Evolutionary conservation across 768 basidiomycete genomes (phyloP).

Genomic region (Rhodotorula taiwanensis): DNA sequence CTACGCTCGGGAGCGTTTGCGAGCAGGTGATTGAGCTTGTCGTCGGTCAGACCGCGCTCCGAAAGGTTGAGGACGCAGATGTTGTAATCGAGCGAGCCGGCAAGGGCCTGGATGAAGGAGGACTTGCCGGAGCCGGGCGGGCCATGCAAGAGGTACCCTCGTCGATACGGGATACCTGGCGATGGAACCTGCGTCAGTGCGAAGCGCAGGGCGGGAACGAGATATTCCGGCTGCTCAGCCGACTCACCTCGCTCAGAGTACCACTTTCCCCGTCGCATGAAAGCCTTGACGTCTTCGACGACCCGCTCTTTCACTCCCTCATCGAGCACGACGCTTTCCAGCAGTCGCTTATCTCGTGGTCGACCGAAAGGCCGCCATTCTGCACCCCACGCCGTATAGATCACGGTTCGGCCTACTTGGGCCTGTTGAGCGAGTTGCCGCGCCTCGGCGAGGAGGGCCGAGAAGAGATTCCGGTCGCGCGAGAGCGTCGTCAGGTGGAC

Average conservation of each 20-base stretch:
- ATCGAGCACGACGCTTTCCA: slow-evolving; percentile 81
- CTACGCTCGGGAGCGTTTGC: slow-evolving; percentile 89
- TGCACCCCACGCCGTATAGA: slow-evolving; percentile 92
- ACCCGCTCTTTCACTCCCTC: slow-evolving; percentile 76
- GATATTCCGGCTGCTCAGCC: accelerated
- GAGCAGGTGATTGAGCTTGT: slow-evolving; percentile 86
- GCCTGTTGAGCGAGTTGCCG: slow-evolving; percentile 73
- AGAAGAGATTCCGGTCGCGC: slow-evolving; percentile 72
- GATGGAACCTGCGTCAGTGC: neutral
- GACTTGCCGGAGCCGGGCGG: slow-evolving; percentile 98
- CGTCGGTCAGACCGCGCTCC: slow-evolving; percentile 90
- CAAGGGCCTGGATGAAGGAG: slow-evolving; percentile 95
- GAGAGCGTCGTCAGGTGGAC: slow-evolving; percentile 89
- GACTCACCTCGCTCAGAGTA: slow-evolving; percentile 82
- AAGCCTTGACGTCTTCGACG: slow-evolving; percentile 70
- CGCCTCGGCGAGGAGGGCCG: slow-evolving; percentile 76
- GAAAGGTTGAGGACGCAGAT: slow-evolving; percentile 93
- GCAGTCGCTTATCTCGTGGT: slow-evolving; percentile 74
- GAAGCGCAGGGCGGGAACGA: too few species aligned
- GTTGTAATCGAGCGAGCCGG: slow-evolving; percentile 85
- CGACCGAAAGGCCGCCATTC: slow-evolving; percentile 96
- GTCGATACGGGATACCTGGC: slow-evolving; percentile 87
- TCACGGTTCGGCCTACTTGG: slow-evolving; percentile 88
- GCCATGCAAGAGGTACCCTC: slow-evolving; percentile 89
- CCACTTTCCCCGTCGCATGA: slow-evolving; percentile 79